Percentiles rank a stretch among this genome's conserved stretches.
Evolutionary conservation across 1,284 basidiomycete species (phyloP).

Genomic region (Coniophora puteana): DNA sequence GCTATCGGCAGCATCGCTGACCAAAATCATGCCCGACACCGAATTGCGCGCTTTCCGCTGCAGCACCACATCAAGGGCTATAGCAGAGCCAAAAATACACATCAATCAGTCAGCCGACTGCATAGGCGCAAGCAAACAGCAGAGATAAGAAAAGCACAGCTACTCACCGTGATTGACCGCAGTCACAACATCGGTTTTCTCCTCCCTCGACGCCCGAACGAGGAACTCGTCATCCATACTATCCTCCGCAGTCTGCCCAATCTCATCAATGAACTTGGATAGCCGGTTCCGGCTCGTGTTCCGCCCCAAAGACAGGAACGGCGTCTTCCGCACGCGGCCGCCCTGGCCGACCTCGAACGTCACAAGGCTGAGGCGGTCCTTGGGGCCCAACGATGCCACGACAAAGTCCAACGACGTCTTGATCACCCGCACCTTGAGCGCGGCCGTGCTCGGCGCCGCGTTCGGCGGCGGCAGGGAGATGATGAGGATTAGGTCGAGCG

Average conservation of each 20-base stretch:
- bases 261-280: slow-evolving; percentile 73
- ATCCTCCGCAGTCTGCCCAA: slow-evolving; percentile 42
- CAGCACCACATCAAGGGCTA: slow-evolving; percentile 88
- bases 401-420: slow-evolving; percentile 83
- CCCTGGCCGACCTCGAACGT: slow-evolving; percentile 84
- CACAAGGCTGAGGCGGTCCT: slow-evolving; percentile 82
- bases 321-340: slow-evolving; percentile 82
- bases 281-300: slow-evolving; percentile 67
- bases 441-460: slow-evolving; percentile 72
- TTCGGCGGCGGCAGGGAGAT: slow-evolving; percentile 78
- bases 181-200: slow-evolving; percentile 94
- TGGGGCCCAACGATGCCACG: slow-evolving; percentile 67
- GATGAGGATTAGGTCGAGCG: slow-evolving; percentile 90
- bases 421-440: slow-evolving; percentile 84
- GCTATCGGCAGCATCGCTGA: slow-evolving; percentile 88
- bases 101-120: not conserved
- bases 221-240: slow-evolving; percentile 66
- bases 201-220: slow-evolving; percentile 76
- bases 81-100: slow-evolving; percentile 3
- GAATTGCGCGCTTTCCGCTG: slow-evolving; percentile 92
- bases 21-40: slow-evolving; percentile 85
- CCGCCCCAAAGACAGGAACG: slow-evolving; percentile 76
- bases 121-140: not conserved
- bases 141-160: slow-evolving; percentile 1
- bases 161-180: slow-evolving; percentile 85